phyloP scores from a whole-genome alignment of 495 filamentous ascomycete genomes.

The Cercophora samala region DNA sequence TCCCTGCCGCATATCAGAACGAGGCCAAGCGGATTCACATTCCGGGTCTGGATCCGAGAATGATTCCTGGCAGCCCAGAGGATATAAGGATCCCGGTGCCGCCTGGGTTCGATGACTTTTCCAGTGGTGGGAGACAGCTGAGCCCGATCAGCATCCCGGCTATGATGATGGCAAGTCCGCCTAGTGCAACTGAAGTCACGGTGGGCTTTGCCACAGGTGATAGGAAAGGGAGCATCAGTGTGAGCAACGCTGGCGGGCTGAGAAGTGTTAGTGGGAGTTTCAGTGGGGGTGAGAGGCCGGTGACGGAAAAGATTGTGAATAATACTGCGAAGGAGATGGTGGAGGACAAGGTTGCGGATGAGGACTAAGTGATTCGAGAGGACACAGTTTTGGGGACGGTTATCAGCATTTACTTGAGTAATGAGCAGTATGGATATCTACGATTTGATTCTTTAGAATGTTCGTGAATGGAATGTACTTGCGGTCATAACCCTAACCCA shows the following conservation, averaged over 20 bases:
- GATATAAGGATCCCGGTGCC: constrained; percentile 81
- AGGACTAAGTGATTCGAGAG: constrained; percentile 33
- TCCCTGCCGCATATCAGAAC: constrained; percentile 96
- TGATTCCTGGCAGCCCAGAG: constrained; percentile 67
- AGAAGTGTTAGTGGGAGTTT: background rate
- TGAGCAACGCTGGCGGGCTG: background rate
- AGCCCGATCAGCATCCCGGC: background rate
- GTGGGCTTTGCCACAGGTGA: background rate
- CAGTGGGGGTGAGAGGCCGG: background rate
- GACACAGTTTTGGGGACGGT: background rate
- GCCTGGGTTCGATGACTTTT: background rate
- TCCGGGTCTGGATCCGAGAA: constrained; percentile 46
- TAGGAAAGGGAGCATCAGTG: background rate
- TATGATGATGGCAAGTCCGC: background rate
- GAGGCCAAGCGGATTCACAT: constrained; percentile 78
- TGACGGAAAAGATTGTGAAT: constrained; percentile 44
- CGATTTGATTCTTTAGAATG: too few species aligned
- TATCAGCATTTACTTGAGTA: background rate
- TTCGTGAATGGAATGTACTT: background rate
- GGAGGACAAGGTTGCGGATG: constrained; percentile 46
- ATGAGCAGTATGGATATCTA: background rate
- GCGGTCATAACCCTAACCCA: constrained; percentile 6
- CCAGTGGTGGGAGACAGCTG: background rate
- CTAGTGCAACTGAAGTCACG: background rate
- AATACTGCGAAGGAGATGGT: constrained; percentile 41